phyloP scores from a whole-genome alignment of 768 basidiomycete genomes.

The Dentipellis fragilis region DNA sequence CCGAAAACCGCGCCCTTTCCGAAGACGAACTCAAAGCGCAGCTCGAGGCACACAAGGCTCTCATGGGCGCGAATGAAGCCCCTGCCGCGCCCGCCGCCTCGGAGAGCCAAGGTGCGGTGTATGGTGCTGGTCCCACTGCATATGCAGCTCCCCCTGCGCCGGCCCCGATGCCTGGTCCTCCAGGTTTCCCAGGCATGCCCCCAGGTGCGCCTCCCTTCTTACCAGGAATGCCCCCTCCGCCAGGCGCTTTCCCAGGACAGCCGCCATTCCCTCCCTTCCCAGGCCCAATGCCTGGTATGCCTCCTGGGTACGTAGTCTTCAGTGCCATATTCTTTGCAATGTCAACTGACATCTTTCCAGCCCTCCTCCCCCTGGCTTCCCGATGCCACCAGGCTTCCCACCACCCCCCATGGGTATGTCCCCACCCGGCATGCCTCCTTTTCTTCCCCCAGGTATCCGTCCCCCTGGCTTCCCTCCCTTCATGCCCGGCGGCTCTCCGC shows the following conservation, averaged over 20 bases:
- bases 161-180: slow-evolving; percentile 17
- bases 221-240: slow-evolving; percentile 35
- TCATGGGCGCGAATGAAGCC: slow-evolving; percentile 64
- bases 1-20: slow-evolving; percentile 65
- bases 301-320: slow-evolving; percentile 27
- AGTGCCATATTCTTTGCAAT: slow-evolving; percentile 20
- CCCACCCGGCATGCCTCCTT: slow-evolving; percentile 14
- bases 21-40: slow-evolving; percentile 82
- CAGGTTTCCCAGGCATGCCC: slow-evolving; percentile 29
- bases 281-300: slow-evolving; percentile 23
- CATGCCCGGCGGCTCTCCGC: slow-evolving; percentile 20
- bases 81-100: slow-evolving; percentile 26
- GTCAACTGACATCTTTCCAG: slow-evolving; percentile 22
- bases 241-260: slow-evolving; percentile 28
- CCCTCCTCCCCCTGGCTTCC: slow-evolving; percentile 23
- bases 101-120: slow-evolving; percentile 47
- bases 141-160: slow-evolving; percentile 40
- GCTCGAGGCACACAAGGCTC: slow-evolving; percentile 79
- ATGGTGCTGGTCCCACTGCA: slow-evolving; percentile 64
- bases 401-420: slow-evolving; percentile 20
- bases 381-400: slow-evolving; percentile 21
- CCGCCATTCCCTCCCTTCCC: slow-evolving; percentile 23
- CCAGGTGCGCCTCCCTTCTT: slow-evolving; percentile 31
- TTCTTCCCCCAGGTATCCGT: slow-evolving; percentile 11
- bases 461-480: slow-evolving; percentile 18